These are phyloP conservation scores for Citrus sinensis DNA, from an alignment of 345 rosid genomes.

Conservation along the genomic window DVS_A1.0 CM039168.1:6730001-6730500, in stretches of 20 bases:
- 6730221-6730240: background rate
- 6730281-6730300: background rate
- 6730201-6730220: background rate
- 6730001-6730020: background rate
- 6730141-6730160: slow-evolving; percentile 50
- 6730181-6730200: slow-evolving; percentile 35
- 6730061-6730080: background rate
- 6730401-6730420: background rate
- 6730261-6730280: background rate
- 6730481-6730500: background rate
- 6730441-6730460: background rate
- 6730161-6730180: slow-evolving; percentile 35
- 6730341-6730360: slow-evolving; percentile 41
- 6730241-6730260: background rate
- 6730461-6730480: background rate
- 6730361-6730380: slow-evolving; percentile 49
- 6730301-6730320: slow-evolving; percentile 27
- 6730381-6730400: background rate
- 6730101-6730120: slow-evolving; percentile 35
- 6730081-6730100: background rate
- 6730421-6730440: no score
- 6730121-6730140: slow-evolving; percentile 49
- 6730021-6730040: background rate
- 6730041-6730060: background rate
- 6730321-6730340: slow-evolving; percentile 30